phyloP scores from a whole-genome alignment of 305 asterid species.

The Fraxinus greggii region DNA sequence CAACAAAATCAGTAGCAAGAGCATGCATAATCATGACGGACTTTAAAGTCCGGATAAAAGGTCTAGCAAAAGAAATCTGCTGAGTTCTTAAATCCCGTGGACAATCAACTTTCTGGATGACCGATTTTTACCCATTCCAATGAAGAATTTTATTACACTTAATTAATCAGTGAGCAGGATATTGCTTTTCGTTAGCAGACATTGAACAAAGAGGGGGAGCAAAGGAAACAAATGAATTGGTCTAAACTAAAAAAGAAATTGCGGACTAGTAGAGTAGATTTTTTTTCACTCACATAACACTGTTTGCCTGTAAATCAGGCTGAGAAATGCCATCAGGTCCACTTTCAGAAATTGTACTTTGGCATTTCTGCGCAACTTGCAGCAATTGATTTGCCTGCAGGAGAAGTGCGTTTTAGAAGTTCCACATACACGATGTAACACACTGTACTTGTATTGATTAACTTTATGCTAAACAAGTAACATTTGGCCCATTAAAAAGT shows the following conservation, averaged over 20 bases:
- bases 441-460: neutral
- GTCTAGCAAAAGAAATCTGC: neutral
- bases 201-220: neutral
- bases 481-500: neutral
- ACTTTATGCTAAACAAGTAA: neutral
- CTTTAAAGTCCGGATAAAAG: neutral
- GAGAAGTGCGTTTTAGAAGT: slow-evolving; percentile 21
- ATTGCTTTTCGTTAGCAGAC: neutral
- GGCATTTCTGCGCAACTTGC: slow-evolving; percentile 95
- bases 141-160: neutral
- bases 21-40: neutral
- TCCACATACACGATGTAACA: neutral
- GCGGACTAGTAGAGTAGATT: neutral
- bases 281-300: slow-evolving; percentile 63
- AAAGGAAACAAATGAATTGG: neutral
- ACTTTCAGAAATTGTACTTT: slow-evolving; percentile 75
- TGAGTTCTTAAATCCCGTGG: neutral
- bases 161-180: neutral
- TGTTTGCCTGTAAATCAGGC: slow-evolving; percentile 83
- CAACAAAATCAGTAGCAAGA: neutral
- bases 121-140: neutral
- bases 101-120: neutral
- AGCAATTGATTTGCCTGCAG: slow-evolving; percentile 83
- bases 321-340: slow-evolving; percentile 84
- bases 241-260: neutral